Conservation (phyloP, 495 filamentous ascomycete genomes). For the Annulohypoxylon moriforme region DNA sequence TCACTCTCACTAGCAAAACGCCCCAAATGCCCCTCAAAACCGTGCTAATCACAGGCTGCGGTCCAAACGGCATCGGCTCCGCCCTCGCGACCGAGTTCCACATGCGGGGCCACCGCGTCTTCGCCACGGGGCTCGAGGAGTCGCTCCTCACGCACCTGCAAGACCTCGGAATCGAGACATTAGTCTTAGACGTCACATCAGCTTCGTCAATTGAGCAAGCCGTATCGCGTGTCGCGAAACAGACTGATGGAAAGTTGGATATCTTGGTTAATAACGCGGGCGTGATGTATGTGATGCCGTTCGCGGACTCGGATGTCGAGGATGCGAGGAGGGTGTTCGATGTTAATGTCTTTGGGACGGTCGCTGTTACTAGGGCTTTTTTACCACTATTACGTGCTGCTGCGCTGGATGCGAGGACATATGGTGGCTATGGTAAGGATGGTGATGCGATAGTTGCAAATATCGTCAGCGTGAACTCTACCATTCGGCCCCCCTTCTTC, state of each 20-base stretch:
- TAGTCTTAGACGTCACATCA: constrained; percentile 62
- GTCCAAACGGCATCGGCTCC: constrained; percentile 63
- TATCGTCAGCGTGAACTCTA: constrained; percentile 58
- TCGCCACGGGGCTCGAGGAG: constrained; percentile 63
- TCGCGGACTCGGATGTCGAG: constrained; percentile 61
- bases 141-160: constrained; percentile 52
- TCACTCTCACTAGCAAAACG: neutral
- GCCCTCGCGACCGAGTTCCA: constrained; percentile 65
- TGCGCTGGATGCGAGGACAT: constrained; percentile 35
- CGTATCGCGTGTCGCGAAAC: constrained; percentile 38
- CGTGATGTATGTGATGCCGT: constrained; percentile 53
- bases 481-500: constrained; percentile 50
- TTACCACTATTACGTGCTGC: constrained; percentile 60
- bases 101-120: constrained; percentile 61
- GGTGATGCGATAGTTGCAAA: constrained; percentile 61
- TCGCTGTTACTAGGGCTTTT: constrained; percentile 66
- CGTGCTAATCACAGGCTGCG: constrained; percentile 62
- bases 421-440: no score
- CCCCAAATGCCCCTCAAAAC: constrained; percentile 33
- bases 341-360: constrained; percentile 64
- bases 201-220: constrained; percentile 51
- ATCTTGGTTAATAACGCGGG: constrained; percentile 70
- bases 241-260: constrained; percentile 56
- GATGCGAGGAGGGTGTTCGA: constrained; percentile 62
- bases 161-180: constrained; percentile 55